These are phyloP conservation scores for Oenanthe sinensis DNA, from an alignment of 129 eudicot species.

Conservation along the genomic window DNA sequence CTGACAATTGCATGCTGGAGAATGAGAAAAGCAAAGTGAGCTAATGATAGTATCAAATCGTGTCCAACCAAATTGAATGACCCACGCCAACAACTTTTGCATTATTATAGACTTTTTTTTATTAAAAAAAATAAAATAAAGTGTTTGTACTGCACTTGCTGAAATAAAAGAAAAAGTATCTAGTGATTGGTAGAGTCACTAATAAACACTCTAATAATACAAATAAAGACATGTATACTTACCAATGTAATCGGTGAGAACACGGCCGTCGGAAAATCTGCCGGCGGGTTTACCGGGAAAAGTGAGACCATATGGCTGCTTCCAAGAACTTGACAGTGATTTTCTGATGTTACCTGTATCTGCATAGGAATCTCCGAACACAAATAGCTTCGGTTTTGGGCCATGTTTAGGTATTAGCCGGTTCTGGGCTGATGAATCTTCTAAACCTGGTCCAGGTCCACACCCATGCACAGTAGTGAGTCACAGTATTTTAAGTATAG, in stretches of 20 bases:
- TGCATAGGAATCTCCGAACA: constrained; percentile 79
- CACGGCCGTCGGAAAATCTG: constrained; percentile 87
- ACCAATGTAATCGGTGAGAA: constrained; percentile 85
- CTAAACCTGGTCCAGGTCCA: background rate
- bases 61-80: background rate
- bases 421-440: background rate
- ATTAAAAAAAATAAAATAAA: background rate
- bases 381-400: constrained; percentile 45
- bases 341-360: constrained; percentile 69
- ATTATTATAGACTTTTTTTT: background rate
- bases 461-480: background rate
- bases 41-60: background rate
- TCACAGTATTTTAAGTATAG: background rate
- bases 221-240: background rate
- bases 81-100: background rate
- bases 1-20: constrained; percentile 1
- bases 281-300: constrained; percentile 98
- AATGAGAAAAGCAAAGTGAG: constrained; percentile 2
- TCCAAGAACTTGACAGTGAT: constrained; percentile 48
- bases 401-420: no score
- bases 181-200: background rate
- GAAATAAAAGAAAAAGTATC: background rate
- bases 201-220: no score
- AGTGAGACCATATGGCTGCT: constrained; percentile 60
- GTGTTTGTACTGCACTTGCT: background rate